Conservation (phyloP, 2,329 filamentous ascomycete genomes). For the Purpureocillium lavendulum region DNA sequence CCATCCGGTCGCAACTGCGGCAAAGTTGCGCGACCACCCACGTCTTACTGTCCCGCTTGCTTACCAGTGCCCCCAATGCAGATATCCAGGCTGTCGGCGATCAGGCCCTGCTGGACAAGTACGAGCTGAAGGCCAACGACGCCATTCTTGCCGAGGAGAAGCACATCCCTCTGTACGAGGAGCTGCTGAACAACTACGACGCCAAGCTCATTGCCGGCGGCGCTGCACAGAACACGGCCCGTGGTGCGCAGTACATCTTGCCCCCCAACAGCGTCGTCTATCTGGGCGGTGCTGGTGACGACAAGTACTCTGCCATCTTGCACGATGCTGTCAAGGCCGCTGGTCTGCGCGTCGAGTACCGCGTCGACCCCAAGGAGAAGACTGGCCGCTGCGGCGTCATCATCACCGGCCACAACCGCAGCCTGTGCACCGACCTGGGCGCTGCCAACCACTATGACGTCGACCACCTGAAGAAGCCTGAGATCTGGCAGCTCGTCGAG, state of each 20-base stretch:
- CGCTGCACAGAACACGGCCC: conserved; percentile 94
- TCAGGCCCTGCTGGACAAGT: conserved; percentile 81
- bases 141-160: conserved; percentile 93
- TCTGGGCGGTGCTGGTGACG: conserved; percentile 87
- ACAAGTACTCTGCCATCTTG: conserved; percentile 90
- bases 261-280: conserved; percentile 83
- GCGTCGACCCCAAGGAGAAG: conserved; percentile 72
- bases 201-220: conserved; percentile 94
- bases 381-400: conserved; percentile 94
- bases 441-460: conserved; percentile 97
- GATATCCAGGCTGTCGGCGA: conserved; percentile 88
- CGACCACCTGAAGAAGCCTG: conserved; percentile 81
- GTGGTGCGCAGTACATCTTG: conserved; percentile 94
- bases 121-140: conserved; percentile 89
- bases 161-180: conserved; percentile 85
- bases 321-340: conserved; percentile 78
- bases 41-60: not conserved
- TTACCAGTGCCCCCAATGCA: conserved; percentile 23
- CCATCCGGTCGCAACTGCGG: too few species aligned
- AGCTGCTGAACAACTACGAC: conserved; percentile 84
- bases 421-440: conserved; percentile 88
- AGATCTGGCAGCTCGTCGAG: conserved; percentile 89
- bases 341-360: conserved; percentile 91
- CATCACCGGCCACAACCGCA: conserved; percentile 94
- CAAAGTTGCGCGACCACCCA: too few species aligned